These are phyloP conservation scores for Mrakia frigida DNA, from an alignment of 768 basidiomycete species.

Conservation along the genomic window DNA sequence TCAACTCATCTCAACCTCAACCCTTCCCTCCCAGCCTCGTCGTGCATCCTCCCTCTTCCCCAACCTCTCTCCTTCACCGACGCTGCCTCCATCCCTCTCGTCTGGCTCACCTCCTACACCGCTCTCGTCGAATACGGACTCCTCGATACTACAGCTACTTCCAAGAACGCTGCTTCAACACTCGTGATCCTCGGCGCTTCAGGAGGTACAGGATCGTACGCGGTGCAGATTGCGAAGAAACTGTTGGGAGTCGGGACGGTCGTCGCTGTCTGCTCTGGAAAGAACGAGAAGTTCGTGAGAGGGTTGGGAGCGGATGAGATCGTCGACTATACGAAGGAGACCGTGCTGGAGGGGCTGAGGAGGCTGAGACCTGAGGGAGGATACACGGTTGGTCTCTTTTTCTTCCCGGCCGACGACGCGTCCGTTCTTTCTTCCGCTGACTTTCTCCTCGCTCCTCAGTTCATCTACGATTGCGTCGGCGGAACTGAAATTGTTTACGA, in stretches of 20 bases:
- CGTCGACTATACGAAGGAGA: conserved; percentile 34
- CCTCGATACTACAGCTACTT: conserved; percentile 4
- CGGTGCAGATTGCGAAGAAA: conserved; percentile 65
- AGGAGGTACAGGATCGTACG: conserved; percentile 62
- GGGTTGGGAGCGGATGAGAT: conserved; percentile 63
- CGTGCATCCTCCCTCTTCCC: conserved; percentile 31
- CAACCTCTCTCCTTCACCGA: conserved; percentile 52
- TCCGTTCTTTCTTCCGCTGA: no score
- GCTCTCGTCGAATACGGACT: conserved; percentile 48
- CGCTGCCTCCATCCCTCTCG: conserved; percentile 60
- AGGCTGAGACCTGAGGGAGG: conserved; percentile 27
- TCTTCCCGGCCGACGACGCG: no score
- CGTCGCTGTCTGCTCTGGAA: conserved; percentile 56
- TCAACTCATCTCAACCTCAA: conserved; percentile 44
- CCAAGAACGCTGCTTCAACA: conserved; percentile 44
- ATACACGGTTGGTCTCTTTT: conserved; percentile 40
- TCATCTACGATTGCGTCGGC: conserved; percentile 60
- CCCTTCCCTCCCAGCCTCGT: conserved; percentile 42
- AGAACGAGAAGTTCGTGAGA: conserved; percentile 58
- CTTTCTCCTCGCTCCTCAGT: conserved; percentile 38
- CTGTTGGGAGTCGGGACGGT: conserved; percentile 44
- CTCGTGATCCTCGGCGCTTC: conserved; percentile 69
- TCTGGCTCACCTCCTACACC: conserved; percentile 58
- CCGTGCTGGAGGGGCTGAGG: conserved; percentile 25
- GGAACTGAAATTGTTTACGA: conserved; percentile 42